Percentiles rank a stretch among this genome's conserved stretches.
Evolutionary conservation across 805 yeast genomes (phyloP).

Genomic region (Tetrapisispora iriomotensis): DNA sequence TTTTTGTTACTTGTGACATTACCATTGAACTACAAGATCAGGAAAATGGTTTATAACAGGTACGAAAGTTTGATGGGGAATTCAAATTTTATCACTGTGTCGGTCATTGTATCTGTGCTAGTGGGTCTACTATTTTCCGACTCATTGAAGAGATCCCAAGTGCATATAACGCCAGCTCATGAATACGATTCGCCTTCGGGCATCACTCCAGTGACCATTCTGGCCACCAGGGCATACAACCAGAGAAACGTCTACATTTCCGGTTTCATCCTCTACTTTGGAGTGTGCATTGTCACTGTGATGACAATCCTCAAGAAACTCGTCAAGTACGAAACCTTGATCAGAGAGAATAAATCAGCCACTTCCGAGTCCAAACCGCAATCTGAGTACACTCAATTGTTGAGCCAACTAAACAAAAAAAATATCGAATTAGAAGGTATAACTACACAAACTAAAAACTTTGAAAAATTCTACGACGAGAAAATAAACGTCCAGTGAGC

Average conservation of each 20-base stretch:
- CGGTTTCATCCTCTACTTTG: constrained; percentile 52
- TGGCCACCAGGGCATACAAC: constrained; percentile 52
- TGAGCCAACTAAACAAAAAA: constrained; percentile 32
- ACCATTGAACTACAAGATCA: constrained; percentile 44
- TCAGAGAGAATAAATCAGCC: constrained; percentile 9
- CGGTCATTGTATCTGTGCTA: constrained; percentile 33
- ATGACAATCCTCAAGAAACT: constrained; percentile 43
- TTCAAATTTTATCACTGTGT: constrained; percentile 37
- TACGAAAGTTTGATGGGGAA: constrained; percentile 30
- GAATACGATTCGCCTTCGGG: constrained; percentile 17
- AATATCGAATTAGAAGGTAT: constrained; percentile 38
- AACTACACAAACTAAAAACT: constrained; percentile 41
- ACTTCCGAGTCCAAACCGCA: constrained; percentile 1
- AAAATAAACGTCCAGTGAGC: constrained; percentile 19
- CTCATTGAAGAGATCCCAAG: constrained; percentile 38
- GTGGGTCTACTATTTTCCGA: constrained; percentile 45
- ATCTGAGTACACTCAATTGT: constrained; percentile 9
- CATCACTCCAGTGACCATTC: constrained; percentile 38
- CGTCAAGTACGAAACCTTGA: constrained; percentile 36
- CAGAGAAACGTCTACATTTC: constrained; percentile 55
- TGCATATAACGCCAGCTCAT: constrained; percentile 22
- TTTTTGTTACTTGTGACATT: constrained; percentile 38
- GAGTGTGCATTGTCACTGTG: constrained; percentile 45
- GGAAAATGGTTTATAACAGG: constrained; percentile 35
- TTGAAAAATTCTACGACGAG: constrained; percentile 41